phyloP scores from a whole-genome alignment of 768 basidiomycete genomes.

The Ramaria sp. region DNA sequence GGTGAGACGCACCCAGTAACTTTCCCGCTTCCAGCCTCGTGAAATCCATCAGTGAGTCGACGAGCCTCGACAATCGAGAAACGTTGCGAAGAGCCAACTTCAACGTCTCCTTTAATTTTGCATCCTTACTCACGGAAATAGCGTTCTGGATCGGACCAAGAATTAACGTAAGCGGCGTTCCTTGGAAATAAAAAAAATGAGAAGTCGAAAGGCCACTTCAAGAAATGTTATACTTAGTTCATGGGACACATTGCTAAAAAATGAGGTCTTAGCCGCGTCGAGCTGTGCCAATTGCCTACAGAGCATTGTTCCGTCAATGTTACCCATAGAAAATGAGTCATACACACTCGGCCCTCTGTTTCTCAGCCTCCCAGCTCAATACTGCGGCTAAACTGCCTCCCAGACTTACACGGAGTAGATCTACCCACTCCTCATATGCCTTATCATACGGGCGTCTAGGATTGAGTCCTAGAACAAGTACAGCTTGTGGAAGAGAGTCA shows the following conservation, averaged over 20 bases:
- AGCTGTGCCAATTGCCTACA: conserved; percentile 16
- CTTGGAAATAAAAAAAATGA: neutral
- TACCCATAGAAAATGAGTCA: neutral
- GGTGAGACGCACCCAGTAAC: conserved; percentile 7
- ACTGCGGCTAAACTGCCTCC: conserved; percentile 14
- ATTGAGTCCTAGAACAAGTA: conserved; percentile 19
- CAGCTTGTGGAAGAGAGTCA: conserved; percentile 12
- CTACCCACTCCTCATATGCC: conserved; percentile 15
- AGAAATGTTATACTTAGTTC: conserved; percentile 14
- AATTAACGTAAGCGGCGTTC: conserved; percentile 21
- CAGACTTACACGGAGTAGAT: conserved; percentile 13
- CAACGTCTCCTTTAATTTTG: conserved; percentile 14
- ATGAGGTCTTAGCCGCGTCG: conserved; percentile 18
- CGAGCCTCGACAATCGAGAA: conserved; percentile 22
- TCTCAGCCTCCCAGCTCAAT: conserved; percentile 17
- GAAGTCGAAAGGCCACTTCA: neutral
- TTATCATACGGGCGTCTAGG: conserved; percentile 16
- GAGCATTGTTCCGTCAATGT: neutral
- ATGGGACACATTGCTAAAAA: conserved; percentile 19
- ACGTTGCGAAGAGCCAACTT: conserved; percentile 20
- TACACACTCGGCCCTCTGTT: conserved; percentile 15
- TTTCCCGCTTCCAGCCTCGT: conserved; percentile 25
- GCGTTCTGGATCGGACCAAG: conserved; percentile 17
- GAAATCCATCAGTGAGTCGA: conserved; percentile 30
- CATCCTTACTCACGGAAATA: conserved; percentile 8